Evolutionary conservation across 2,329 filamentous ascomycete genomes (phyloP), one percentile per base, ranked within the genome.

Genomic region (Apiospora saccharicola): DNA sequence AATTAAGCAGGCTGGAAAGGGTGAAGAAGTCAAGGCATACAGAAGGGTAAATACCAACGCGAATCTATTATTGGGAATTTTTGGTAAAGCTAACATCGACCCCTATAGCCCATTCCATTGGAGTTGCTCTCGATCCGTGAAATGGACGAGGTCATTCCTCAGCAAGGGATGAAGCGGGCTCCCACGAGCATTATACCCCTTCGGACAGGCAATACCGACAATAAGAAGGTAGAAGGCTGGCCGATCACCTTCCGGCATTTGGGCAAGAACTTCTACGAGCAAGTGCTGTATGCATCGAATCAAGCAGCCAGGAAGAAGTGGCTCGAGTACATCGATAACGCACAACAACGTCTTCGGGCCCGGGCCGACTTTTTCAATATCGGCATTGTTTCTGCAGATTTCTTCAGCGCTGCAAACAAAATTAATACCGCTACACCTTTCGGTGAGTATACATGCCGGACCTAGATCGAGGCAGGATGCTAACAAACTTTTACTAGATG

Each of bases 221-320:
- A 89, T 80, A 89, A 89, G 77, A 47, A 47, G 10, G 83, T 85
- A 61, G 94, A 97, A 77, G 94, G 94, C 67, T 97, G 94, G 84
- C 96, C 96, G 0, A 97, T 99, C 74, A 98, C 96, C 1, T 99
- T 99, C 87, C 92, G 94, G 77, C 95, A 98, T 86, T 88, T 99
- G 73, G 96, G 96, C 68, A 98, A 97, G 83, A 95, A 95, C 71
- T 96, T 96, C 44, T 99, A 98, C 80, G 96, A 98, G 81, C 86
- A 95, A 78, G 96, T 95, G 4, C 87, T 99, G 5, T 98, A 93
- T 82, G 96, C 95, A 67, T 91, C 92, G 13, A 97, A 94, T 73
- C 92, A 94, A 77, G 93, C 94, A 12, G 94, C 94, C 37, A 90
- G 96, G 72, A 94, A 96, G 81, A 99, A 98, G 83, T 99, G 96